Conservation (phyloP, 208 protist genomes). For the Blechomonas ayalai region DNA sequence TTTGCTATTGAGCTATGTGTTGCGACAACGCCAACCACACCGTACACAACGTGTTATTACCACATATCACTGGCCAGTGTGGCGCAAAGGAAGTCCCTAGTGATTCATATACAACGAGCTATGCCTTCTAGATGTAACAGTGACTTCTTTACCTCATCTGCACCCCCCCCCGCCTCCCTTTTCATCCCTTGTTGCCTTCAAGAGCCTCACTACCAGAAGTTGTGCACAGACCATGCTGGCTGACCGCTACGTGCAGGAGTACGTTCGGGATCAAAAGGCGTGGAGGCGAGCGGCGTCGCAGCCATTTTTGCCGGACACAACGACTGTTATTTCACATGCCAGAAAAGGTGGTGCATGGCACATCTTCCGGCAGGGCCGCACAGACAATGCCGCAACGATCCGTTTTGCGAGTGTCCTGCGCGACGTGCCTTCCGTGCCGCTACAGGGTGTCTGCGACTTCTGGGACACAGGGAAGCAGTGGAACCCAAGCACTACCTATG, state of each 20-base stretch:
- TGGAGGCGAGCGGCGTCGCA: conserved; percentile 38
- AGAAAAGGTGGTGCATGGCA: conserved; percentile 16
- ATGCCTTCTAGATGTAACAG: too few species aligned
- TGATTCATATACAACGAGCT: too few species aligned
- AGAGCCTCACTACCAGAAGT: neutral
- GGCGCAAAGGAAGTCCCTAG: too few species aligned
- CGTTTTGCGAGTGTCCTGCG: conserved; percentile 6
- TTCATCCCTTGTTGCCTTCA: too few species aligned
- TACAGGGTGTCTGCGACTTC: too few species aligned
- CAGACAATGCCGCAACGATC: conserved; percentile 21
- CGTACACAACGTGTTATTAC: too few species aligned
- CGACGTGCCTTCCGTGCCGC: too few species aligned
- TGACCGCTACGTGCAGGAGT: neutral
- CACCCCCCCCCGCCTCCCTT: too few species aligned
- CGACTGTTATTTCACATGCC: neutral
- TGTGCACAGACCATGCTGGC: neutral
- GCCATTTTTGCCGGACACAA: conserved; percentile 3
- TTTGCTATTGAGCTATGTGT: too few species aligned
- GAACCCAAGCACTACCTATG: conserved; percentile 5
- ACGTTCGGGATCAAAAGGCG: conserved; percentile 7
- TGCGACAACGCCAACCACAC: too few species aligned
- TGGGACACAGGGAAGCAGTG: conserved; percentile 2
- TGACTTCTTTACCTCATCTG: too few species aligned
- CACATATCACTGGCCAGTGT: too few species aligned
- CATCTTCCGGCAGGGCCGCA: conserved; percentile 39